Evolutionary conservation across 2,329 filamentous ascomycete species (phyloP).

Genomic region (Ceratocystis colombiana): DNA sequence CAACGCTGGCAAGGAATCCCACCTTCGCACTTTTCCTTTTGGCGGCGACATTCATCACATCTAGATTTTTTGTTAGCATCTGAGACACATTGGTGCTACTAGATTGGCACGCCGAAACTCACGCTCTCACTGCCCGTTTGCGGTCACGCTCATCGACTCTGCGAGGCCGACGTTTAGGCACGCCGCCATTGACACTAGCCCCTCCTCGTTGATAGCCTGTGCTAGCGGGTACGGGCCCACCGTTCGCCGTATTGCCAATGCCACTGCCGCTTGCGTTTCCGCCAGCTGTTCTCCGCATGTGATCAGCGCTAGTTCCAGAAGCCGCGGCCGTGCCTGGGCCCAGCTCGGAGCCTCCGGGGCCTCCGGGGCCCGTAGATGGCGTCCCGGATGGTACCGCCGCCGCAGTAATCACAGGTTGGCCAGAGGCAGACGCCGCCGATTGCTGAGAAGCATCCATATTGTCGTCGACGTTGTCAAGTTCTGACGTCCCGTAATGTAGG

Average conservation of each 20-base stretch:
- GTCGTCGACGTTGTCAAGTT: not conserved
- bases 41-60: constrained; percentile 45
- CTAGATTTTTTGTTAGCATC: constrained; percentile 30
- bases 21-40: constrained; percentile 49
- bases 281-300: not conserved
- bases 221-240: not conserved
- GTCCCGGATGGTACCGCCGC: not conserved
- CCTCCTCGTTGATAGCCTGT: constrained; percentile 11
- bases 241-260: constrained; percentile 14
- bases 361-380: not conserved
- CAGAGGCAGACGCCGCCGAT: not conserved
- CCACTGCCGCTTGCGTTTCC: constrained; percentile 22
- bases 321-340: not conserved
- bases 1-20: constrained; percentile 46
- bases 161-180: constrained; percentile 28
- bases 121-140: constrained; percentile 30
- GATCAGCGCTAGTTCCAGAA: not conserved
- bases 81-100: not conserved
- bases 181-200: constrained; percentile 15
- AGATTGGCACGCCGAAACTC: constrained; percentile 17
- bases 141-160: constrained; percentile 29
- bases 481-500: not conserved
- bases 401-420: not conserved
- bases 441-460: constrained; percentile 14
- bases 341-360: not conserved